A percentile compares a stretch with the other conserved stretches of the same genome.
These are phyloP conservation scores for Tricholoma hemisulphureum DNA, from an alignment of 768 basidiomycete genomes.

Conservation along the genomic window DNA sequence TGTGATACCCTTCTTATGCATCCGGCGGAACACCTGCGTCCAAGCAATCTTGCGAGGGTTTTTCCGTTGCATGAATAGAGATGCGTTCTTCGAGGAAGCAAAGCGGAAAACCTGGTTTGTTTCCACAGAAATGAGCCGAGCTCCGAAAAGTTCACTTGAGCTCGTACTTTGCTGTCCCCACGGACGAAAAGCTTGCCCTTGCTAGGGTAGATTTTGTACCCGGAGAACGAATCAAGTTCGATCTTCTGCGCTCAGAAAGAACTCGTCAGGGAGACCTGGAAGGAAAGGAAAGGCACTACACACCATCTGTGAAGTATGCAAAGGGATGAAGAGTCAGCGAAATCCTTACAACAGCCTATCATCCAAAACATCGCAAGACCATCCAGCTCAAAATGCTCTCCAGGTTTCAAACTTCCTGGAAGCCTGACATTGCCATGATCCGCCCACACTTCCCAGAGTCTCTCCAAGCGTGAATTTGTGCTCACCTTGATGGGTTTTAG, in stretches of 20 bases:
- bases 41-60: slow-evolving; percentile 99
- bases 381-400: slow-evolving; percentile 43
- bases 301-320: slow-evolving; percentile 38
- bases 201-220: slow-evolving; percentile 95
- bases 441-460: slow-evolving; percentile 11
- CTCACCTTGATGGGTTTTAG: slow-evolving; percentile 63
- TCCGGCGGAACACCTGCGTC: slow-evolving; percentile 90
- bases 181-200: slow-evolving; percentile 96
- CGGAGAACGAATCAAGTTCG: slow-evolving; percentile 98
- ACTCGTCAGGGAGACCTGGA: slow-evolving; percentile 12
- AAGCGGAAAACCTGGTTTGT: slow-evolving; percentile 86
- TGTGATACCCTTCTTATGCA: slow-evolving; percentile 99
- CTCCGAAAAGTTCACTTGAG: background rate
- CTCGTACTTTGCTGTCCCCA: slow-evolving; percentile 87
- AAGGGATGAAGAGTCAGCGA: slow-evolving; percentile 1
- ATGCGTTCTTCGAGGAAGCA: slow-evolving; percentile 86
- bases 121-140: background rate
- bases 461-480: slow-evolving; percentile 30
- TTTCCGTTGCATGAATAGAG: slow-evolving; percentile 98
- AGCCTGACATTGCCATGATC: slow-evolving; percentile 18
- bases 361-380: slow-evolving; percentile 33
- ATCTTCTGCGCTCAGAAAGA: slow-evolving; percentile 67
- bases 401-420: slow-evolving; percentile 11
- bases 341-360: slow-evolving; percentile 21
- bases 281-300: slow-evolving; percentile 17